Conservation (phyloP, 1,139 yeast species). For the Lodderomyces parapsilosis region DNA sequence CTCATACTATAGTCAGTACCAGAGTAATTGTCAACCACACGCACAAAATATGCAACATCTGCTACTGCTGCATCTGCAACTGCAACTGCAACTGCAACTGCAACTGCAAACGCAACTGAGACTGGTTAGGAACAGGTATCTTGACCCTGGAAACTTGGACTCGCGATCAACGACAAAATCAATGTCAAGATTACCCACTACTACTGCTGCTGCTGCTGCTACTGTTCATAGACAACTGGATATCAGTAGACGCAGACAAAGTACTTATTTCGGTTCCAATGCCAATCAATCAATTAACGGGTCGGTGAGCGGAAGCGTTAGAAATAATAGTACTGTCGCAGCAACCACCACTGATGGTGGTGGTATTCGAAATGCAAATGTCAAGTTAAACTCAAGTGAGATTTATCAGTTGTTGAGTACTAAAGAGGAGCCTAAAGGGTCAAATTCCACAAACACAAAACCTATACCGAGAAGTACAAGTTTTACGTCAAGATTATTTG, state of each 20-base stretch:
- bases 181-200: constrained; percentile 21
- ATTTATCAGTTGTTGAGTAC: constrained; percentile 23
- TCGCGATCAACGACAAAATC: constrained; percentile 17
- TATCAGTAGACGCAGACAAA: constrained; percentile 8
- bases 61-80: not conserved
- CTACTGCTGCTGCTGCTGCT: too few relatives aligned
- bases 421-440: constrained; percentile 7
- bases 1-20: not conserved
- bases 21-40: not conserved
- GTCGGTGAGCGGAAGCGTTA: constrained; percentile 1
- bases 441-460: constrained; percentile 1
- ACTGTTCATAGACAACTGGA: constrained; percentile 14
- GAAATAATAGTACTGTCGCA: not conserved
- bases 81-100: too few relatives aligned
- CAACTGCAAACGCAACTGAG: too few relatives aligned
- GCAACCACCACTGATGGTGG: not conserved
- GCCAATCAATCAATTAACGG: constrained; percentile 1
- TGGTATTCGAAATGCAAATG: constrained; percentile 4
- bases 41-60: not conserved
- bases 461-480: constrained; percentile 9
- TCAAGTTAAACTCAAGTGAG: constrained; percentile 22
- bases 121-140: not conserved
- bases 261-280: constrained; percentile 5
- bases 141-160: constrained; percentile 16
- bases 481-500: constrained; percentile 32